phyloP scores from a whole-genome alignment of 495 filamentous ascomycete species.

The Neurospora africana region DNA sequence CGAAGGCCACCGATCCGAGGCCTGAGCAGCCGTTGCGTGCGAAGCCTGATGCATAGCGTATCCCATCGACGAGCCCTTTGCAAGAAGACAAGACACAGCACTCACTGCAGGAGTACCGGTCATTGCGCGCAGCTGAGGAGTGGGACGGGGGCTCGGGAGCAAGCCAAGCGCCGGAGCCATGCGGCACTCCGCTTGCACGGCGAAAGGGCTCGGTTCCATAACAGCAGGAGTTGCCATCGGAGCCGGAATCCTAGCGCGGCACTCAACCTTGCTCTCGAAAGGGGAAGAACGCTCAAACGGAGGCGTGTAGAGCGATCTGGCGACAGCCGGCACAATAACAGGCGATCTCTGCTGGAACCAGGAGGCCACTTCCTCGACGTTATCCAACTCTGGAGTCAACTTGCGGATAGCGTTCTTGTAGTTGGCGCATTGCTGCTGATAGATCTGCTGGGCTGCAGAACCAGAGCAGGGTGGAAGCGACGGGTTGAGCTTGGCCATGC shows the following conservation, averaged over 20 bases:
- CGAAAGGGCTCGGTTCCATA: constrained; percentile 50
- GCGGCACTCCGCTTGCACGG: constrained; percentile 41
- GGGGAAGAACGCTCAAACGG: constrained; percentile 16
- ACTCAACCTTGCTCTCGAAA: constrained; percentile 7
- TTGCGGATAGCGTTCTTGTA: constrained; percentile 72
- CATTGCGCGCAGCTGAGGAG: constrained; percentile 61
- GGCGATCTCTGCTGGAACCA: constrained; percentile 17
- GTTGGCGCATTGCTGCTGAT: constrained; percentile 39
- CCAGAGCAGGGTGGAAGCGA: constrained; percentile 50
- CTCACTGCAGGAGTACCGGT: constrained; percentile 82
- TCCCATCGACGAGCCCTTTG: constrained; percentile 54
- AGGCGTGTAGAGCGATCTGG: constrained; percentile 24
- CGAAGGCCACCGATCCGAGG: constrained; percentile 47
- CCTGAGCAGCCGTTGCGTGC: constrained; percentile 46
- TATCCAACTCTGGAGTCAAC: constrained; percentile 66
- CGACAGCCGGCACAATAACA: constrained; percentile 19
- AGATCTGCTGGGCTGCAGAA: constrained; percentile 27
- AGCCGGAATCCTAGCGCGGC: constrained; percentile 2
- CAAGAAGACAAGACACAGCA: constrained; percentile 46
- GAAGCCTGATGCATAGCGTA: constrained; percentile 71
- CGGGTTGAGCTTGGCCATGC: constrained; percentile 77
- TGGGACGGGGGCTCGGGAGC: constrained; percentile 69
- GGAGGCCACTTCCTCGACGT: constrained; percentile 39
- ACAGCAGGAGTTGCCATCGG: constrained; percentile 41
- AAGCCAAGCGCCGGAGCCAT: constrained; percentile 47